Evolutionary conservation across 352 stramenopile species (phyloP), one percentile per base, ranked within the genome.

Genomic region (Plasmopara halstedii): DNA sequence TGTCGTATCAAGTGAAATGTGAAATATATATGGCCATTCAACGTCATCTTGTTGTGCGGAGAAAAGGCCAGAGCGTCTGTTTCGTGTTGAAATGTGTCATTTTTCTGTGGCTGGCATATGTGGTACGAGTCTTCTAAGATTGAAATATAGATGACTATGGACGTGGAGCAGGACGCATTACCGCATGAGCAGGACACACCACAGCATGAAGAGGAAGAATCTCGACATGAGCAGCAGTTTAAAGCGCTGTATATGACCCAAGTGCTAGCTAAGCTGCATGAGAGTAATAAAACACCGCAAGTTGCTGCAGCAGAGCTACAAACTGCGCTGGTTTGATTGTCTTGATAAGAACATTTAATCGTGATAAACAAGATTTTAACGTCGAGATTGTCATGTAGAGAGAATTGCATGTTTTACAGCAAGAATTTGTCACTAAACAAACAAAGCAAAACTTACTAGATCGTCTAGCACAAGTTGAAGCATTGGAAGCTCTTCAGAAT

Each of bases 371-470:
- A 10, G 1, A 10, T 38, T 18, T 46, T 46, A 36, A 42, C 3
- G 5, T 23, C 4, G 9, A 18, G 15, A 3, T 10, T 47, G 23
- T 9, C 40, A 31, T 47, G 6, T 42, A 88, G 77, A 48, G 46
- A 3, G 57, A 60, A 39, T 45, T 87, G 21, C 63, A 67, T 18
- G 25, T 32, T 17, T 52, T 83, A 29, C 69, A 87, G 48, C 56
- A 67, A 20, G 63, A 73, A 34, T 79, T 81, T 19, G 55, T 85
- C 25, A 43, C 62, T 25, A 80, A 84, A 42, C 78, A 89, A 45
- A 61, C 71, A 36, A 67, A 77, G 32, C 78, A 89, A 41, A 87
- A 85, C 48, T 37, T 89, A 27, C 53, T 89, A 55, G 75, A 87
- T 36, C 78, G 79, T 51, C 58, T 89, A 51, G 58, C 73, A n/a